Conservation (phyloP, 192 early-diverging fungal species). For the Diversispora eburnea region DNA sequence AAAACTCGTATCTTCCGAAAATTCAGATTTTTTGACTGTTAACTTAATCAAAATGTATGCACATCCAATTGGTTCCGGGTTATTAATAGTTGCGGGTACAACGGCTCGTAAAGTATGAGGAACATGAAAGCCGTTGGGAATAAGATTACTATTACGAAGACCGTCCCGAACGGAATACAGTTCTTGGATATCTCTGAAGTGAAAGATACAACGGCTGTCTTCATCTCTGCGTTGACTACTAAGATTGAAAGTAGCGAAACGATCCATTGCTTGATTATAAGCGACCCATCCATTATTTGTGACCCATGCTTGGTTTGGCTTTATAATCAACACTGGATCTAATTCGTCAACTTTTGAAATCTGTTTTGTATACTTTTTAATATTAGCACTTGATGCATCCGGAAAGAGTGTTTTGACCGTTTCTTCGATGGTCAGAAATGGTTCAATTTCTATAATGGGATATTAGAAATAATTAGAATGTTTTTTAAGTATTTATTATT, state of each 20-base stretch:
- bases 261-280: not conserved
- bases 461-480: constrained; percentile 17
- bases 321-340: not conserved
- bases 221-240: constrained; percentile 12
- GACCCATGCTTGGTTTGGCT: not conserved
- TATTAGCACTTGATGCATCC: not conserved
- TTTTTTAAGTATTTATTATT: constrained; percentile 3
- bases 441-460: constrained; percentile 10
- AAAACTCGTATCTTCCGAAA: not conserved
- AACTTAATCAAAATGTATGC: not conserved
- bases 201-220: constrained; percentile 1
- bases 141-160: not conserved
- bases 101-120: not conserved
- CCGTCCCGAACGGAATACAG: not conserved
- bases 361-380: constrained; percentile 9
- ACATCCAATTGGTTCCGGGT: not conserved
- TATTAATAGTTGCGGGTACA: not conserved
- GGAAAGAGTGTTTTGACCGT: constrained; percentile 1
- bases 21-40: constrained; percentile 1
- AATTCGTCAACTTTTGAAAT: constrained; percentile 6
- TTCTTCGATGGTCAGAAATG: constrained; percentile 15
- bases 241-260: not conserved
- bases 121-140: not conserved
- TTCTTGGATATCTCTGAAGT: constrained; percentile 2
- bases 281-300: not conserved